phyloP scores from a whole-genome alignment of 2,329 filamentous ascomycete genomes.

The Berkeleyomyces basicola region DNA sequence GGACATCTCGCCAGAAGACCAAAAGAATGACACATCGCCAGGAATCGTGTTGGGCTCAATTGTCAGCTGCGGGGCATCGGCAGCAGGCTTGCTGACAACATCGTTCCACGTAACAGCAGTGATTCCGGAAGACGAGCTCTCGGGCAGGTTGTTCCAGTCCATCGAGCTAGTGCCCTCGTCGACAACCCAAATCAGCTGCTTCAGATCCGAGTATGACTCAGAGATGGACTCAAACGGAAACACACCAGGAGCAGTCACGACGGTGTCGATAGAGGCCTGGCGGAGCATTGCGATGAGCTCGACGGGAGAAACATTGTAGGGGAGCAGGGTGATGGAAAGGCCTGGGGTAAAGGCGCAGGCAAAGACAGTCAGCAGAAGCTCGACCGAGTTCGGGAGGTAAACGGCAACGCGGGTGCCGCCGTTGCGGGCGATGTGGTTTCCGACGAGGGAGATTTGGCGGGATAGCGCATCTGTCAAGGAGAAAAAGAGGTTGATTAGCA shows the following conservation, averaged over 20 bases:
- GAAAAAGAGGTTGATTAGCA: slow-evolving; percentile 3
- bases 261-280: slow-evolving; percentile 57
- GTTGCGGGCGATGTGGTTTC: slow-evolving; percentile 55
- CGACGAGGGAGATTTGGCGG: slow-evolving; percentile 75
- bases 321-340: slow-evolving; percentile 68
- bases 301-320: slow-evolving; percentile 59
- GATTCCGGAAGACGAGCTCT: slow-evolving; percentile 55
- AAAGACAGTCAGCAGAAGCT: slow-evolving; percentile 68
- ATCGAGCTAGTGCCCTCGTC: slow-evolving; percentile 82
- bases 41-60: slow-evolving; percentile 36
- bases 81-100: slow-evolving; percentile 54
- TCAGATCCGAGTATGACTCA: slow-evolving; percentile 51
- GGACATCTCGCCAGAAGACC: slow-evolving; percentile 55
- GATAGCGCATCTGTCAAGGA: slow-evolving; percentile 46
- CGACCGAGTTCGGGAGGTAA: slow-evolving; percentile 84
- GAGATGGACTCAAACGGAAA: slow-evolving; percentile 62
- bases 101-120: slow-evolving; percentile 90
- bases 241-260: slow-evolving; percentile 75
- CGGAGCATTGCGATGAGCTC: slow-evolving; percentile 56
- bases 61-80: slow-evolving; percentile 47
- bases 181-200: slow-evolving; percentile 78
- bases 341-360: slow-evolving; percentile 74
- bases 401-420: slow-evolving; percentile 65
- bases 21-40: slow-evolving; percentile 48
- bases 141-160: slow-evolving; percentile 84